Evolutionary conservation across 139 green algal species (phyloP).

Genomic region (Trebouxia sp.): DNA sequence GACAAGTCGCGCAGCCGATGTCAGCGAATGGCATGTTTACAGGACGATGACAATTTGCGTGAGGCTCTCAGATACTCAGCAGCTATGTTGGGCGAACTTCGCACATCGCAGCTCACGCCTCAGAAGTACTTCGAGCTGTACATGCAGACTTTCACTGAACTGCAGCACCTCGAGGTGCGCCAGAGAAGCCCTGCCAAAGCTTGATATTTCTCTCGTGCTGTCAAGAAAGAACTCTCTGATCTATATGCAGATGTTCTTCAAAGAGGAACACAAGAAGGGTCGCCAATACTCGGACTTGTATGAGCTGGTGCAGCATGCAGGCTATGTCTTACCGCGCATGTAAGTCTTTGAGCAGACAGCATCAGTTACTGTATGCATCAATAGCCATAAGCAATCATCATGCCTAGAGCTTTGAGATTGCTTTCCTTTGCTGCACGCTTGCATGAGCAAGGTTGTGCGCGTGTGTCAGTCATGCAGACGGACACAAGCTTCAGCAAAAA

Average conservation of each 20-base stretch:
- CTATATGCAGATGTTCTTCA: constrained; percentile 78
- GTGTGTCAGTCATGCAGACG: no score
- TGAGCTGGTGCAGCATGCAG: constrained; percentile 94
- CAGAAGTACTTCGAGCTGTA: constrained; percentile 99
- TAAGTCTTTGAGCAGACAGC: constrained; percentile 44
- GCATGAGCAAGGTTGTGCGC: no score
- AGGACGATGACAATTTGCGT: constrained; percentile 94
- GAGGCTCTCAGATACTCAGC: constrained; percentile 90
- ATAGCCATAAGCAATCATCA: neutral
- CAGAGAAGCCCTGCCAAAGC: neutral
- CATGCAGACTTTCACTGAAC: constrained; percentile 87
- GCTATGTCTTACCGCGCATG: constrained; percentile 94
- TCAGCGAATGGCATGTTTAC: neutral
- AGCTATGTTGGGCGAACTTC: constrained; percentile 92
- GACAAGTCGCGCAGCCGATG: neutral
- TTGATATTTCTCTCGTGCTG: neutral
- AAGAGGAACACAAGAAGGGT: constrained; percentile 74
- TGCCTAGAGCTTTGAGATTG: neutral
- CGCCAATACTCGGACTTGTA: constrained; percentile 84
- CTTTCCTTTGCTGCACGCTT: neutral
- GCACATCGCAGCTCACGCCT: constrained; percentile 86
- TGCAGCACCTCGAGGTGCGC: constrained; percentile 70
- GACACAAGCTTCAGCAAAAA: no score
- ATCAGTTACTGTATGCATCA: neutral
- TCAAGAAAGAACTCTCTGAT: neutral